These are phyloP conservation scores for Pyrenochaeta sp. DNA, from an alignment of 2,329 filamentous ascomycete genomes.

Conservation along the genomic window DNA sequence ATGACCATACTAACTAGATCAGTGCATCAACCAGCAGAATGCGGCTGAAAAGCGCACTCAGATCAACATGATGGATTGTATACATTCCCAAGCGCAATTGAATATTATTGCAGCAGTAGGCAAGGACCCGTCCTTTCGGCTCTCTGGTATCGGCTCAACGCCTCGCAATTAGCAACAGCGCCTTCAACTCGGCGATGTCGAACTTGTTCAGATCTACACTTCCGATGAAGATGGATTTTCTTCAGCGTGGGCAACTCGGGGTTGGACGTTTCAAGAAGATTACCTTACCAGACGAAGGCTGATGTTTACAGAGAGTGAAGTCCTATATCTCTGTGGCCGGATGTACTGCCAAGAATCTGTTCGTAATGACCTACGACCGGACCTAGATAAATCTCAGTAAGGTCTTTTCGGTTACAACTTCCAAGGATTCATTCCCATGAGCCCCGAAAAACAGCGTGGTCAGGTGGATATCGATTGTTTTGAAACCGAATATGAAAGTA, in stretches of 20 bases:
- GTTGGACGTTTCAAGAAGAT: too few relatives aligned
- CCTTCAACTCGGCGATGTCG: neutral
- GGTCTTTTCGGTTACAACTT: too few relatives aligned
- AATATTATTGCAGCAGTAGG: slow-evolving; percentile 21
- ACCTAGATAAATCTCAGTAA: too few relatives aligned
- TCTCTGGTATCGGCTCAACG: slow-evolving; percentile 11
- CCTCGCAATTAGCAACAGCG: neutral
- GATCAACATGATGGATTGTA: slow-evolving; percentile 13
- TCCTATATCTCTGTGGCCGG: too few relatives aligned
- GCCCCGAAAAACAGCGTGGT: too few relatives aligned
- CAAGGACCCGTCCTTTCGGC: slow-evolving; percentile 2
- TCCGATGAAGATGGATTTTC: neutral
- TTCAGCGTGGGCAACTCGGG: neutral
- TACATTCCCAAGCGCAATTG: slow-evolving; percentile 10
- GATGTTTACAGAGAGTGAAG: too few relatives aligned
- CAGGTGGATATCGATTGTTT: too few relatives aligned
- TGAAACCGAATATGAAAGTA: too few relatives aligned
- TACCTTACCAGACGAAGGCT: too few relatives aligned
- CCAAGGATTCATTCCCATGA: too few relatives aligned
- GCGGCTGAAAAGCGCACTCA: slow-evolving; percentile 8
- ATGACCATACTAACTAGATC: neutral
- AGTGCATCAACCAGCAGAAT: slow-evolving; percentile 19
- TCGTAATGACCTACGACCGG: too few relatives aligned
- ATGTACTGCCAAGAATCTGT: too few relatives aligned
- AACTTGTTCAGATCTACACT: neutral